phyloP scores from a whole-genome alignment of 495 filamentous ascomycete species.

The Penicillium ucsense region DNA sequence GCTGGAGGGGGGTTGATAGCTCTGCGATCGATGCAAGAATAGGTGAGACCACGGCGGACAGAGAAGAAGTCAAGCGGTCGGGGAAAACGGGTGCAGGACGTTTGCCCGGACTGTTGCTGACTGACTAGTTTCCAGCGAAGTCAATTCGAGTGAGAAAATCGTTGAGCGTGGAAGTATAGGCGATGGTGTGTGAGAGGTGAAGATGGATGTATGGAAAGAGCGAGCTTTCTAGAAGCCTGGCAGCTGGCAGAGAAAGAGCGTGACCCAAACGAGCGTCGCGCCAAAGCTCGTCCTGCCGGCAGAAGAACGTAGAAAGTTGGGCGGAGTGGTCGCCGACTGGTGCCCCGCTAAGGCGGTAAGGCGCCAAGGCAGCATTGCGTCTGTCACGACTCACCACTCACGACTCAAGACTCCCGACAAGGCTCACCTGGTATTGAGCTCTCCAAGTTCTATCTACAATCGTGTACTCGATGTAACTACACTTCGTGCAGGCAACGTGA shows the following conservation, averaged over 20 bases:
- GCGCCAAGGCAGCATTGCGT: constrained; percentile 11
- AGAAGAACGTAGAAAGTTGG: constrained; percentile 4
- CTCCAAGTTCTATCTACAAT: background rate
- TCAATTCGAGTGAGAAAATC: background rate
- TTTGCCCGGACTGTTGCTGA: constrained; percentile 15
- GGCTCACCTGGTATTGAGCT: background rate
- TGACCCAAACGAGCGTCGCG: constrained; percentile 15
- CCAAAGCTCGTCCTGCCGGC: constrained; percentile 11
- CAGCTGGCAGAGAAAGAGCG: constrained; percentile 16
- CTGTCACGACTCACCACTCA: too few species aligned
- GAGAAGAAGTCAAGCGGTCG: constrained; percentile 19
- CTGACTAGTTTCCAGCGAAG: constrained; percentile 8
- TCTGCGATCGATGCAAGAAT: constrained; percentile 10
- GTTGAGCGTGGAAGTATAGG: constrained; percentile 1
- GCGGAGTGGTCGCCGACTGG: constrained; percentile 19
- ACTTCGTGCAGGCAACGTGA: too few species aligned
- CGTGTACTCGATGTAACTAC: too few species aligned
- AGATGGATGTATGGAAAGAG: constrained; percentile 9
- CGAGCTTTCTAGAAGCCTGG: constrained; percentile 7
- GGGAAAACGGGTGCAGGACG: constrained; percentile 45
- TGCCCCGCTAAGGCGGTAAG: constrained; percentile 21
- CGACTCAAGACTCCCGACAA: too few species aligned
- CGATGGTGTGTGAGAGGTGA: constrained; percentile 8
- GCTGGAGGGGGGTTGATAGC: constrained; percentile 6
- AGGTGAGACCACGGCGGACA: constrained; percentile 14